Conservation (phyloP, 495 filamentous ascomycete genomes). For the Penicillium cinerascens region DNA sequence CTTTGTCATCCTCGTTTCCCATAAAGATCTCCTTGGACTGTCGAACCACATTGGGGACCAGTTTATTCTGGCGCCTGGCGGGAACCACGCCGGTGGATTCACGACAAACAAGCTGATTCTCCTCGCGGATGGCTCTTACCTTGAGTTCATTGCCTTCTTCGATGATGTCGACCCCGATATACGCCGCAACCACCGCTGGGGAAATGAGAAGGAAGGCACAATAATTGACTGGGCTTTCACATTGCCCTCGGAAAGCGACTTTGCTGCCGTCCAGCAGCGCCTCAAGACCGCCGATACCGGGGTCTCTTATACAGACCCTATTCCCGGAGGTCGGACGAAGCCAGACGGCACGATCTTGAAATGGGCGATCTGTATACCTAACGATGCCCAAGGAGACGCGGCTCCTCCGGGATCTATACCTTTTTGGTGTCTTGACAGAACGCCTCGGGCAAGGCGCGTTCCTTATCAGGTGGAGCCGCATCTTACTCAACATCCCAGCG, state of each 20-base stretch:
- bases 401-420: conserved; percentile 10
- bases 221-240: conserved; percentile 28
- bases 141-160: conserved; percentile 20
- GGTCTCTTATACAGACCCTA: neutral
- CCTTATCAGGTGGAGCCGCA: conserved; percentile 13
- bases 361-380: neutral
- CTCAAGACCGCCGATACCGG: neutral
- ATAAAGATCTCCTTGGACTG: neutral
- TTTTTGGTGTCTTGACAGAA: conserved; percentile 23
- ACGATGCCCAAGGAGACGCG: neutral
- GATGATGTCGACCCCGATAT: conserved; percentile 7
- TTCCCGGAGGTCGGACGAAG: neutral
- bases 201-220: conserved; percentile 14
- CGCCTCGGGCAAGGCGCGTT: conserved; percentile 15
- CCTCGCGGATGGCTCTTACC: conserved; percentile 11
- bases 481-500: neutral
- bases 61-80: neutral
- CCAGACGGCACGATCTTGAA: neutral
- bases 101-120: neutral
- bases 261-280: neutral
- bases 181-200: conserved; percentile 21
- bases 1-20: neutral
- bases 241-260: conserved; percentile 13
- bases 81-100: neutral
- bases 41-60: neutral